These are phyloP conservation scores for Tetrapisispora phaffii DNA, from an alignment of 805 yeast species.

Conservation along the genomic window DNA sequence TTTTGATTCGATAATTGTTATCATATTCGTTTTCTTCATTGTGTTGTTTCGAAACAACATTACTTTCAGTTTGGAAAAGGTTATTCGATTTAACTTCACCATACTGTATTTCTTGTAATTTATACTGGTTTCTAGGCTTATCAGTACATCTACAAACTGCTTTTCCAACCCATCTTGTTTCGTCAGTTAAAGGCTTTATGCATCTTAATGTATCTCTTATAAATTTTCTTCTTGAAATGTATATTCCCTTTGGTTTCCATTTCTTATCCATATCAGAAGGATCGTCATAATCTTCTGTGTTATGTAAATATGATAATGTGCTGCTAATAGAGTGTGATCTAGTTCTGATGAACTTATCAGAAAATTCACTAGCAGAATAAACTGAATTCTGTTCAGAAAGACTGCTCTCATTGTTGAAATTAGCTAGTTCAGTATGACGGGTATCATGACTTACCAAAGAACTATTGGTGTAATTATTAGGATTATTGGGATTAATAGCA, in stretches of 20 bases:
- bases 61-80: not conserved
- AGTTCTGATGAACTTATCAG: not conserved
- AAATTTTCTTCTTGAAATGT: slow-evolving; percentile 32
- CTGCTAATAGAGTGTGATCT: slow-evolving; percentile 21
- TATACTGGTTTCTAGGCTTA: slow-evolving; percentile 19
- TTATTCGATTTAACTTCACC: not conserved
- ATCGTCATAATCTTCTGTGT: slow-evolving; percentile 5
- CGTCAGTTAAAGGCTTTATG: slow-evolving; percentile 42
- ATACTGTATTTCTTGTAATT: slow-evolving; percentile 15
- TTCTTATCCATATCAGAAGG: slow-evolving; percentile 24
- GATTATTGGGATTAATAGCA: not conserved
- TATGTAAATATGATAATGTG: slow-evolving; percentile 13
- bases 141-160: slow-evolving; percentile 29
- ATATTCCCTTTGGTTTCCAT: slow-evolving; percentile 41
- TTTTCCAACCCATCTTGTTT: slow-evolving; percentile 46
- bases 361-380: not conserved
- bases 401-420: not conserved
- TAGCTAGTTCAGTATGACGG: not conserved
- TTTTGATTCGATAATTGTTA: not conserved
- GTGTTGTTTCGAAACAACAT: not conserved
- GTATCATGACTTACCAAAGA: not conserved
- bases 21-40: not conserved
- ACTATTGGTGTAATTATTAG: not conserved
- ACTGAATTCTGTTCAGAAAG: not conserved
- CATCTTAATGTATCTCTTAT: slow-evolving; percentile 48